Base-by-base conservation (phyloP, 768 basidiomycete species). In the Rhodocollybia butyracea region DNA sequence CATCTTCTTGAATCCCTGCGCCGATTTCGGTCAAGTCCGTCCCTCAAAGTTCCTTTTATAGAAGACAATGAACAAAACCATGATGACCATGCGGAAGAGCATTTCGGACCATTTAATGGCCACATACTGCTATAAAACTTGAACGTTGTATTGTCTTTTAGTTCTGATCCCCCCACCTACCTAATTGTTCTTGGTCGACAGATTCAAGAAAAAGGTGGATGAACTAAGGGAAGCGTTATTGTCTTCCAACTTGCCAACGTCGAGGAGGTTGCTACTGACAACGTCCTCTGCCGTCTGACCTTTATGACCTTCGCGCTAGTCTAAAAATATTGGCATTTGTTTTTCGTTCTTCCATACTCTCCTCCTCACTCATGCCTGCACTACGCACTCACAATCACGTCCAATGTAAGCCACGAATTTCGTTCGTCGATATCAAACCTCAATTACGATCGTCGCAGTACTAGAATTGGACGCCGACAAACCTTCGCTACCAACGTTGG, bases 341-440 rank as follows among this genome's bases (percentile, higher is more conserved):
- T 56, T 60, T 34, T 54, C 39, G 27, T 43, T 43, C 39, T 29
- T 34, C 34, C 39, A 39, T 59, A 60, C 40, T 38, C 31, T 29
- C n/a, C 26, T 30, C 64, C 64, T 68, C 73, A 70, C 21, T 80
- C 79, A 89, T 89, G 88, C 88, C 88, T 70, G 86, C 86, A 46
- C 76, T 83, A 65, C 86, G 88, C 75, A 89, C 87, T 68, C 85
- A 84, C 76, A 85, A 88, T 76, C 79, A 76, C 60, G 68, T 77
- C 66, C 70, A 71, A 69, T 70, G 78, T 78, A 62, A 64, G 76
- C 72, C 34, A n/a, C n/a, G n/a, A n/a, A n/a, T n/a, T n/a, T n/a
- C n/a, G n/a, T n/a, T n/a, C n/a, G n/a, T n/a, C n/a, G n/a, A n/a
- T n/a, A n/a, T n/a, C n/a, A n/a, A n/a, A n/a, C n/a, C n/a, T n/a